Conservation (phyloP, 257 asterid species). For the Primulina tabacum region DNA sequence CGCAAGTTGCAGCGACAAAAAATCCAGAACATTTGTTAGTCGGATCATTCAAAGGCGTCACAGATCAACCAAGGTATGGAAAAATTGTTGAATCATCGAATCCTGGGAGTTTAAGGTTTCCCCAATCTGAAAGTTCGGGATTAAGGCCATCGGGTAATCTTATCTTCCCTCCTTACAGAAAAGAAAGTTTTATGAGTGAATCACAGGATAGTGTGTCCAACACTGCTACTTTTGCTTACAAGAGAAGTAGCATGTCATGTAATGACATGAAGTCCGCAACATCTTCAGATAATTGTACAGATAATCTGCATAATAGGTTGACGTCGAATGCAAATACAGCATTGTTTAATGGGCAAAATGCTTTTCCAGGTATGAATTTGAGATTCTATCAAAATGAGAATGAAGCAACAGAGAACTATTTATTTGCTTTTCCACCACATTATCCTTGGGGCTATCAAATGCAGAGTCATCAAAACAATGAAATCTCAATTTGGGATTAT, state of each 20-base stretch:
- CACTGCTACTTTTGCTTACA: neutral
- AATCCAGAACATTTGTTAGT: neutral
- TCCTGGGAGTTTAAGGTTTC: neutral
- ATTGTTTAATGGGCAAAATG: neutral
- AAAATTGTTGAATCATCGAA: neutral
- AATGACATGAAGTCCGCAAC: neutral
- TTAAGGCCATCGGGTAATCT: constrained; percentile 1
- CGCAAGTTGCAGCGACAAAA: neutral
- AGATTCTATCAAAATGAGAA: neutral
- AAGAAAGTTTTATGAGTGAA: neutral
- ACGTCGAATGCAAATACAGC: neutral
- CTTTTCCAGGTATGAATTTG: neutral
- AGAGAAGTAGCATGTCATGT: neutral
- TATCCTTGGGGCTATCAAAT: neutral
- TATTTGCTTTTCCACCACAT: neutral
- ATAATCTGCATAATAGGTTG: neutral
- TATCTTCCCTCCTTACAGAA: constrained; percentile 3
- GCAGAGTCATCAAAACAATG: neutral
- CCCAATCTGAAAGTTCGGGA: neutral
- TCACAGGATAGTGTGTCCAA: neutral
- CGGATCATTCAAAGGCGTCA: neutral
- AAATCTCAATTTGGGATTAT: neutral
- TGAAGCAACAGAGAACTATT: neutral
- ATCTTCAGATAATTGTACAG: neutral
- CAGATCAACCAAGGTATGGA: neutral